Base-by-base conservation (phyloP, 306 rosid species). In the Betula pendula region DNA sequence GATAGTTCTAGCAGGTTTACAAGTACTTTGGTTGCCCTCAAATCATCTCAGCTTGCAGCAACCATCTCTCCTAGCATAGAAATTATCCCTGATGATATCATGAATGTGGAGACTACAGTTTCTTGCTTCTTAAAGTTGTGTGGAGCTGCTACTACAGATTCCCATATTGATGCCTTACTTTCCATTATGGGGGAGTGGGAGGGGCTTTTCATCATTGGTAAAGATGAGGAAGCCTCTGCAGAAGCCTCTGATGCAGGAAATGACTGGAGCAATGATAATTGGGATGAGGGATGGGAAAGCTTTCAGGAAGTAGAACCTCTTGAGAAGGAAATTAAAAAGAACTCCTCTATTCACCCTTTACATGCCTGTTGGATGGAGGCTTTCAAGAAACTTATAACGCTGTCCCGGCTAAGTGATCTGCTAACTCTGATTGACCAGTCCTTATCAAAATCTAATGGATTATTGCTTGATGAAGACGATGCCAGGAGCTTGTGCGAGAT, bases 211-310 rank as follows among this genome's bases (percentile, higher is more conserved):
- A 42, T 75, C 47, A 51, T 53, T 56, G 84, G 45, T 72, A 82
- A 80, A 56, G 87, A 84, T 58, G 77, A 85, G 82, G 83, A 84
- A 73, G 67, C 85, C 81, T 72, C 88, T 73, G 85, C 70, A 33
- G 89, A 85, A 84, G 84, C 79, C 75, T 60, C 89, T 75, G 94
- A 82, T 35, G 83, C 81, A 76, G 96, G 88, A 77, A 89, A 89
- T 85, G 91, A 84, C 81, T 95, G 99, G 99, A 84, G 71, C 75
- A 80, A n/a, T 74, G 96, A 95, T 80, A 83, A 81, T 78, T 95
- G 99, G 99, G 98, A 95, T 10, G 99, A 95, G 77, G 97, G 98
- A 63, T 95, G 99, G 99, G 99, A 95, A 83, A 95, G 89, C 81
- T 93, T 95, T 65, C 97, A 91, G 85, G 97, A 89, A 71, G 71